These are phyloP conservation scores for Populus euphratica DNA, from an alignment of 345 rosid genomes.

Conservation along the genomic window DNA sequence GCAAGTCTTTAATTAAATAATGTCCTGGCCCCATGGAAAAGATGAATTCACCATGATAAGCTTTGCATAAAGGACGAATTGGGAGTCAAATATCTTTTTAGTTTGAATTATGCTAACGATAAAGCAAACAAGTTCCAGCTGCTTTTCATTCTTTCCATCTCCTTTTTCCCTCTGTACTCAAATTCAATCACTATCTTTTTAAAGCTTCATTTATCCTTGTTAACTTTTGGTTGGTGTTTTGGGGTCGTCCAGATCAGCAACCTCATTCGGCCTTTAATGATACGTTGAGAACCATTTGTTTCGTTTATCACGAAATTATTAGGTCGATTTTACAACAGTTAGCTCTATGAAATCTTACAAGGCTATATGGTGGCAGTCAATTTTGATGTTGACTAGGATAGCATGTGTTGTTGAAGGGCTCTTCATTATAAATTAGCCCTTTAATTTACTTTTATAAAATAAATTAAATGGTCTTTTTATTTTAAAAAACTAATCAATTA, in stretches of 20 bases:
- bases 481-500: too few species aligned
- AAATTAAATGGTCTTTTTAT: too few species aligned
- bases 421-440: too few species aligned
- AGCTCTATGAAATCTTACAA: too few species aligned
- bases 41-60: conserved; percentile 6
- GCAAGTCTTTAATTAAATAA: background rate
- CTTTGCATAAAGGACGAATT: conserved; percentile 10
- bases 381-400: too few species aligned
- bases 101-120: conserved; percentile 13
- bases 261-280: background rate
- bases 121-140: background rate
- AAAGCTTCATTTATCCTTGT: background rate
- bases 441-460: too few species aligned
- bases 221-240: background rate
- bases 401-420: too few species aligned
- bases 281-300: background rate
- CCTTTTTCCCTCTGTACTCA: conserved; percentile 16
- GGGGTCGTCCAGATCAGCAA: background rate
- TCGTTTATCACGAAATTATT: too few species aligned
- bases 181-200: conserved; percentile 3
- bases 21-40: background rate
- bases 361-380: too few species aligned
- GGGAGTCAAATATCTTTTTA: conserved; percentile 26
- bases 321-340: too few species aligned
- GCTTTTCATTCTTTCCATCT: conserved; percentile 9